Conservation (phyloP, 2,329 filamentous ascomycete species). For the Nemania sp. region DNA sequence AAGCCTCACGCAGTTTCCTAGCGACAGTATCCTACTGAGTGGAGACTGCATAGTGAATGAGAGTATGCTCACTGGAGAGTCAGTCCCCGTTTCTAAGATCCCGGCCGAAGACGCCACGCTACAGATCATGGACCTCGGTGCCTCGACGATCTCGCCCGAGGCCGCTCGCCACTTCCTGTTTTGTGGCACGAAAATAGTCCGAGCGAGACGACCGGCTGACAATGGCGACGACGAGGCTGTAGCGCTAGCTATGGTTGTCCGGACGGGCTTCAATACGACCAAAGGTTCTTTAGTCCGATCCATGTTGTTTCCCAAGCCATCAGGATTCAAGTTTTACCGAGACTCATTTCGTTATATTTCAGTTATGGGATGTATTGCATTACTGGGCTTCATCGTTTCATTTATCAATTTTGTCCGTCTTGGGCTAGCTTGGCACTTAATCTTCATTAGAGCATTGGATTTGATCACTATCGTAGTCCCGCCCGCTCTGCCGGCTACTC, state of each 20-base stretch:
- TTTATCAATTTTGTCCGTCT: conserved; percentile 92
- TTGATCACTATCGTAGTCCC: conserved; percentile 97
- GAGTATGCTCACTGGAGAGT: conserved; percentile 98
- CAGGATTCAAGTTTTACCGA: conserved; percentile 97
- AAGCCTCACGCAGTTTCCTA: conserved; percentile 82
- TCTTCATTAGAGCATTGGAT: conserved; percentile 89
- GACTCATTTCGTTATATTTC: conserved; percentile 98
- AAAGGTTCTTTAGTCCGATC: conserved; percentile 94
- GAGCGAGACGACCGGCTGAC: conserved; percentile 85
- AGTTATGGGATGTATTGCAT: conserved; percentile 88
- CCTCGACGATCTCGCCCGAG: conserved; percentile 80
- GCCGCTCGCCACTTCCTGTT: conserved; percentile 90
- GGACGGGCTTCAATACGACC: conserved; percentile 96
- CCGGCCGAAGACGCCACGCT: conserved; percentile 82
- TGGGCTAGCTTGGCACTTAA: conserved; percentile 82
- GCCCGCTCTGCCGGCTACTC: conserved; percentile 87
- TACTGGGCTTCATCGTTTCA: conserved; percentile 85
- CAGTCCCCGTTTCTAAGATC: conserved; percentile 91
- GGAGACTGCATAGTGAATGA: conserved; percentile 99
- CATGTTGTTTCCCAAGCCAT: conserved; percentile 98
- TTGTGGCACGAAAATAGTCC: conserved; percentile 92
- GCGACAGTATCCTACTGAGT: conserved; percentile 85
- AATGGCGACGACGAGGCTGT: conserved; percentile 85
- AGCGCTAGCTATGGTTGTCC: conserved; percentile 85
- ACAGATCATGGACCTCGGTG: conserved; percentile 73